Evolutionary conservation across 2,329 filamentous ascomycete species (phyloP), one percentile per base, ranked within the genome.

Genomic region (Phaeosphaeriaceae sp.): DNA sequence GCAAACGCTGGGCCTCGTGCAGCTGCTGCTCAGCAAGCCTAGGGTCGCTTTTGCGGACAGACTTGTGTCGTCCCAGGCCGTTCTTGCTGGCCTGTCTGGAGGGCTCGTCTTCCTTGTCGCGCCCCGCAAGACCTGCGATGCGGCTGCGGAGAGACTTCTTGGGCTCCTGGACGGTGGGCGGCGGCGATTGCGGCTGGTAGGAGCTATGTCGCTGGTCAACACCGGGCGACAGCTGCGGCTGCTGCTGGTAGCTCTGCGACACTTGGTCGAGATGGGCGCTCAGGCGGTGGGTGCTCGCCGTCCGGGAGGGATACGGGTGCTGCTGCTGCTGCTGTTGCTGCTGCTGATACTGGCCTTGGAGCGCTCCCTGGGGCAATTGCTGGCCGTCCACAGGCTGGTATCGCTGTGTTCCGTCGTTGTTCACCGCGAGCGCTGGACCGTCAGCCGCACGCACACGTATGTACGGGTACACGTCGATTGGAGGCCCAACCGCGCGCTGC

Each of bases 81-180:
- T 66, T 69, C 66, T 75, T 76, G 63, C 60, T 69, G 17, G 66
- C 51, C 49, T 70, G 62, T 57, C 70, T 70, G 27, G 68, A 53
- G 22, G 41, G 56, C 45, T 76, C 74, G 7, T 75, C 72, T 47
- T 76, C 72, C 62, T 75, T 50, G 47, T 20, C 72, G 64, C 75
- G 72, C 10, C 65, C 66, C 15, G 62, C 62, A 24, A 76, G 53
- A 4, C 69, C 67, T 20, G 65, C 68, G 31, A 76, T 69, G 58
- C 73, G 73, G 61, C 72, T 75, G 57, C 73, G 67, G 20, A 75
- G 63, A 51, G 73, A 75, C 53, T 70, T 68, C 58, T 75, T 76
- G 20, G 68, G 59, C 48, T 64, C 59, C 21, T 62, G 58, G 36
- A 25, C 40, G 25, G 56, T 19, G 53, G 59, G 47, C 57, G 58